Base-by-base conservation (phyloP, 2,329 filamentous ascomycete genomes). In the Ceratocystis colombiana region DNA sequence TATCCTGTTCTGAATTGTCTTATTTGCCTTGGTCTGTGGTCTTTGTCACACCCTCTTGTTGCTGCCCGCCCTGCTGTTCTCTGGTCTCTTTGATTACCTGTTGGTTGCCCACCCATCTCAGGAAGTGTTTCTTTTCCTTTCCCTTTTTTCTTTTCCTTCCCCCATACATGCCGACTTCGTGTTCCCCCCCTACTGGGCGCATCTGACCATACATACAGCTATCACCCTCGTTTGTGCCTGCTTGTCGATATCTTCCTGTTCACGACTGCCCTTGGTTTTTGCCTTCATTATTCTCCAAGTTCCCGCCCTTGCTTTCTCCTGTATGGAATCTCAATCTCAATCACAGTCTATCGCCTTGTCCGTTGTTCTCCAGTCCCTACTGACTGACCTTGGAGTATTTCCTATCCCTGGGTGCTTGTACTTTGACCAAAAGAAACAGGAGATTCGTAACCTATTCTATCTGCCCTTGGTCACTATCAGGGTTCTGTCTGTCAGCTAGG, bases 1-100 rank as follows among this genome's bases (percentile, higher is more conserved):
- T 63, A n/a, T 50, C 44, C 15, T 63, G 37, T 48, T 46, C 20
- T 63, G 53, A 57, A 30, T n/a, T 59, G 55, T 59, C 25, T 59
- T 59, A 59, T 59, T 59, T 30, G 55, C 55, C 15, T n/a, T 33
- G 20, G 55, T 25, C 12, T 15, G 55, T 33, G 25, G 15, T 37
- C 30, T 59, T n/a, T 37, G 55, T 33, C 55, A 37, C 28, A 37
- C 55, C 55, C 7, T 53, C 48, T 37, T 59, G 25, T 59, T 59
- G 28, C 55, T 37, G 55, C n/a, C 30, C 55, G 15, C 17, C 30
- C 28, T 33, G 17, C 20, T 30, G 25, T 12, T 37, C 33, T n/a
- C 30, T 25, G 37, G 10, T 41, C 17, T n/a, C 15, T 37, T 59
- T 37, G 55, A 28, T 37, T 59, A 59, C n/a, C 17, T n/a, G 12